Base-by-base conservation (phyloP, 306 rosid genomes). In the Alnus rubra region DNA sequence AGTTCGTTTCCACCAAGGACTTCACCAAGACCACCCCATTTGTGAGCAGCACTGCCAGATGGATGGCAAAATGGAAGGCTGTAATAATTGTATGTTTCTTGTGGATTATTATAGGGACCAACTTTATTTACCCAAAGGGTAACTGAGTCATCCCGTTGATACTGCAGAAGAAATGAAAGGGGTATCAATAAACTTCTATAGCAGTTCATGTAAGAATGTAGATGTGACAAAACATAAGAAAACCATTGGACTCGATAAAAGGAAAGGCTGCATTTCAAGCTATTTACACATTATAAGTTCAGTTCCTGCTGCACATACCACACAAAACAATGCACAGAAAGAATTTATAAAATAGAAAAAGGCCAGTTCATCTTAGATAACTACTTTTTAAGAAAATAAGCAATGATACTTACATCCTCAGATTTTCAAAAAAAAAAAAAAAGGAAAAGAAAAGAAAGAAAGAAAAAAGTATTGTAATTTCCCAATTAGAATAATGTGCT, bases 1-100 rank as follows among this genome's bases (percentile, higher is more conserved):
- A 95, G 97, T 69, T 95, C 99, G 75, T 95, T 95, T 84, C 99
- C 99, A 71, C 99, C 98, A 9, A 95, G 76, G 82, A 95, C 99
- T 85, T 95, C 99, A 74, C 99, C 99, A 67, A 95, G 99, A 82
- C 99, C 99, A 74, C 99, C 99, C 99, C 99, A 95, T 86, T 95
- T 95, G 88, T 95, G 99, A 50, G 83, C 89, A 82, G 93, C 58
- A 76, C 83, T 74, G 67, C 83, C 92, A 79, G 93, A 65, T 33
- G 84, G 85, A 76, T 73, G 92, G 81, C 99, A 95, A 84, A 93
- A 95, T 6, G 99, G 99, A 75, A 95, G 97, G 84, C 92, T 91
- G 87, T 87, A 91, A 81, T 95, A 95, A 72, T 95, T 95, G 88
- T 95, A 95, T 1, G 99, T 95, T 91, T 95, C 98, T 86, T 95